phyloP scores from a whole-genome alignment of 352 stramenopile genomes.

The Phytopythium oedochilum region DNA sequence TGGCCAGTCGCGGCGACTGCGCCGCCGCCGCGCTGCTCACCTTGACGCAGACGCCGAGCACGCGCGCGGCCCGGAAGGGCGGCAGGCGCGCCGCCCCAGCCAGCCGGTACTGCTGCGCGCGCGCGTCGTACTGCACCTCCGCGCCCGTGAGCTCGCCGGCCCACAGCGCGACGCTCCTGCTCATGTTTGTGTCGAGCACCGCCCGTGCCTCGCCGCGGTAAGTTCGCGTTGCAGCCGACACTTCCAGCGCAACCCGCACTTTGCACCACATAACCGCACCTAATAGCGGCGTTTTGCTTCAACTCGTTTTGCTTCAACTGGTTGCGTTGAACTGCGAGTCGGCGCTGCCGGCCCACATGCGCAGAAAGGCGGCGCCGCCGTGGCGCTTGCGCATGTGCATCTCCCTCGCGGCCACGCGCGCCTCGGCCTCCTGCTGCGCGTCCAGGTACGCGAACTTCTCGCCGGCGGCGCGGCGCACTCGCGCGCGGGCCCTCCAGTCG shows the following conservation, averaged over 20 bases:
- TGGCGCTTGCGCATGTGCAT: conserved; percentile 62
- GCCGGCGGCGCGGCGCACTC: conserved; percentile 39
- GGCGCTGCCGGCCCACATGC: conserved; percentile 77
- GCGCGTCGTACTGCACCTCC: conserved; percentile 14
- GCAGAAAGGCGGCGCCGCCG: conserved; percentile 57
- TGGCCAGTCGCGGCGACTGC: conserved; percentile 1
- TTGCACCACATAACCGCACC: background rate
- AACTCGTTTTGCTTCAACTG: background rate
- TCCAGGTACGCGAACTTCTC: conserved; percentile 58
- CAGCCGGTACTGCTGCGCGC: conserved; percentile 15
- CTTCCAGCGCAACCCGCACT: background rate
- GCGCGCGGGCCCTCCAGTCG: conserved; percentile 51
- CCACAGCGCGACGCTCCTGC: conserved; percentile 19
- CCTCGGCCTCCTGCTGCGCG: conserved; percentile 51
- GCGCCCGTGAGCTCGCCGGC: conserved; percentile 20
- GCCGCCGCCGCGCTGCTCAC: background rate
- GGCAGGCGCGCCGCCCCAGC: background rate
- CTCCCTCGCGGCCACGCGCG: conserved; percentile 42
- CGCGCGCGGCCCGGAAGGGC: conserved; percentile 20
- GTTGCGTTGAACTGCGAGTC: conserved; percentile 41
- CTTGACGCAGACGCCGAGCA: conserved; percentile 25
- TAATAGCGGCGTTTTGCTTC: background rate
- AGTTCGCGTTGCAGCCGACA: background rate
- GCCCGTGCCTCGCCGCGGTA: background rate
- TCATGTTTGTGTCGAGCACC: background rate